phyloP scores from a whole-genome alignment of 2,329 filamentous ascomycete genomes.

The Sphaerulina vaccinii region DNA sequence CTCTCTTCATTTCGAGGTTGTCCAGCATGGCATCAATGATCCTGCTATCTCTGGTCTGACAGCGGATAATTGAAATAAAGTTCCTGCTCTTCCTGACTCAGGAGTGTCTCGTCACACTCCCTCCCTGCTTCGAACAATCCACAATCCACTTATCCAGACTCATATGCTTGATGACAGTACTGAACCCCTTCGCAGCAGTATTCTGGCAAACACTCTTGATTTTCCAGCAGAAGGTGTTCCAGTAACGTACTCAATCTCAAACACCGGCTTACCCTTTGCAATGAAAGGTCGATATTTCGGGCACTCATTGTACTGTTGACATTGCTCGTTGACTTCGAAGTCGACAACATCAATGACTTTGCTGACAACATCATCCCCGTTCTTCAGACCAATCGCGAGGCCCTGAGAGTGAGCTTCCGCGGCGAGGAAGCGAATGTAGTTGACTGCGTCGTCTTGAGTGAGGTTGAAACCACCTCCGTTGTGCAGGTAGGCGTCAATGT shows the following conservation, averaged over 20 bases:
- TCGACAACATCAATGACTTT: conserved; percentile 60
- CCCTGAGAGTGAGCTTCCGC: conserved; percentile 54
- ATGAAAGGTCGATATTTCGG: conserved; percentile 59
- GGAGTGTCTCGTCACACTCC: no score
- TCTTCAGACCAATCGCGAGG: conserved; percentile 67
- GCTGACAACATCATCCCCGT: conserved; percentile 61
- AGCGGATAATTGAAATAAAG: no score
- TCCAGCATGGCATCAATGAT: no score
- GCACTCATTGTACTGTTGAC: conserved; percentile 55
- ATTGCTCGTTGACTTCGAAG: conserved; percentile 18
- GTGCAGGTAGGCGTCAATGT: conserved; percentile 30
- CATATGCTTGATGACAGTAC: conserved; percentile 65
- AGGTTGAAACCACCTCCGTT: conserved; percentile 54
- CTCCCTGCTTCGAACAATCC: neutral
- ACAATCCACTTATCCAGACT: conserved; percentile 57
- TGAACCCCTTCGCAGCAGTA: conserved; percentile 47
- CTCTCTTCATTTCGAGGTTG: no score
- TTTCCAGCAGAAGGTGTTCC: conserved; percentile 20
- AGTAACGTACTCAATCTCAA: conserved; percentile 70
- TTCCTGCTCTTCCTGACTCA: no score
- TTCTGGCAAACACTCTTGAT: conserved; percentile 30
- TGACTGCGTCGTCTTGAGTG: conserved; percentile 56
- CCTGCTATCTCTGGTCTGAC: no score
- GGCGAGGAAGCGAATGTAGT: conserved; percentile 62
- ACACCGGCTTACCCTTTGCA: conserved; percentile 63